These are phyloP conservation scores for Phragmites australis DNA, from an alignment of 176 grass and related monocot genomes.

Conservation along the genomic window DNA sequence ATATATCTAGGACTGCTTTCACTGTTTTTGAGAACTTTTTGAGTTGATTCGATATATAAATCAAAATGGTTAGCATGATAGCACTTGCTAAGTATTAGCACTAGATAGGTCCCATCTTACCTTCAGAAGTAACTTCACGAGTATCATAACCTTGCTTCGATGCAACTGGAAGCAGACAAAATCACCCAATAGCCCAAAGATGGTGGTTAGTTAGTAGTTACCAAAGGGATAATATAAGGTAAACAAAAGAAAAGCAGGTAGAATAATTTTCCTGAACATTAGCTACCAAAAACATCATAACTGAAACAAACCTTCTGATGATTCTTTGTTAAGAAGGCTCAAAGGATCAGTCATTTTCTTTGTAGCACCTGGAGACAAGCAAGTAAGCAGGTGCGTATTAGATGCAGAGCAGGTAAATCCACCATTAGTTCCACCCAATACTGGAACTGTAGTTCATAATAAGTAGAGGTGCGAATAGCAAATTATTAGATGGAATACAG, in stretches of 20 bases:
- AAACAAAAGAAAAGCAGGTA: background rate
- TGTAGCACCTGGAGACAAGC: conserved; percentile 3
- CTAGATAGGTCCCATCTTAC: conserved; percentile 18
- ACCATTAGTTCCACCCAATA: background rate
- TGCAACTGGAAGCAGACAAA: conserved; percentile 11
- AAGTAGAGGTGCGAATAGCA: background rate
- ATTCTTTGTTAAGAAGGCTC: background rate
- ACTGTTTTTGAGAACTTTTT: background rate
- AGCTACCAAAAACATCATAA: conserved; percentile 2
- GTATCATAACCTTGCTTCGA: conserved; percentile 3
- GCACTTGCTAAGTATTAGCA: background rate
- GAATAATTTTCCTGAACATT: background rate
- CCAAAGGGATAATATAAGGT: background rate
- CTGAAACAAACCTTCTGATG: conserved; percentile 18
- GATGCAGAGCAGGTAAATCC: background rate
- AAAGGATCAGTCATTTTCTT: background rate
- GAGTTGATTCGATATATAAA: background rate
- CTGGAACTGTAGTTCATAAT: background rate
- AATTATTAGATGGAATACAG: background rate
- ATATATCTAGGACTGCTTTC: background rate
- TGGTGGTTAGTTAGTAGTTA: conserved; percentile 8
- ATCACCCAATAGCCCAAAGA: conserved; percentile 9
- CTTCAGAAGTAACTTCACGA: conserved; percentile 25
- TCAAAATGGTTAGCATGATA: background rate
- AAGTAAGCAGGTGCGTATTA: background rate